Percentiles rank a stretch among this genome's conserved stretches.
phyloP scores from a whole-genome alignment of 2,329 filamentous ascomycete species.

The Cercospora sp. region DNA sequence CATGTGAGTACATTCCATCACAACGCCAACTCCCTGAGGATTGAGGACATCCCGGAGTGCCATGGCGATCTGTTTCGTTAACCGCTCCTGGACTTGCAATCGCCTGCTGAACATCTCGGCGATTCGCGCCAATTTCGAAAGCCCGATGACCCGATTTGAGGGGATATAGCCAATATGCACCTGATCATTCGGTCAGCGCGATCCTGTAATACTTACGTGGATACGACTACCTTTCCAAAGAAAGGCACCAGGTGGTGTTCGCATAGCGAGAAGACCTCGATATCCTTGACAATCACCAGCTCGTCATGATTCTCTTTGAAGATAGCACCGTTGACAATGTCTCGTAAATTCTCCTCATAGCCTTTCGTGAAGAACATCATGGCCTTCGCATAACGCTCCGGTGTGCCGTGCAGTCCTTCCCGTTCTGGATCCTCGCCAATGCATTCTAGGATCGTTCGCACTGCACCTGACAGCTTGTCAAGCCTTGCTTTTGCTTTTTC shows the following conservation, averaged over 20 bases:
- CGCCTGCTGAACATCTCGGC: slow-evolving; percentile 95
- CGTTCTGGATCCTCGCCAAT: slow-evolving; percentile 66
- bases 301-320: slow-evolving; percentile 98
- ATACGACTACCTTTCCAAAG: slow-evolving; percentile 72
- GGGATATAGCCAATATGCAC: slow-evolving; percentile 99
- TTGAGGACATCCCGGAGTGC: slow-evolving; percentile 91
- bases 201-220: not conserved
- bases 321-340: slow-evolving; percentile 89
- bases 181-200: slow-evolving; percentile 48
- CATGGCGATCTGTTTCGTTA: slow-evolving; percentile 94
- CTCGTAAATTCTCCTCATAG: slow-evolving; percentile 89
- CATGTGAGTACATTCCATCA: slow-evolving; percentile 94
- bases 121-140: slow-evolving; percentile 93
- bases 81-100: slow-evolving; percentile 91
- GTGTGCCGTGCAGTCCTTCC: slow-evolving; percentile 65
- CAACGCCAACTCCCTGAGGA: slow-evolving; percentile 91
- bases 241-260: slow-evolving; percentile 98
- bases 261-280: slow-evolving; percentile 90
- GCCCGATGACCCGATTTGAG: slow-evolving; percentile 82
- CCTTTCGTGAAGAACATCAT: slow-evolving; percentile 96
- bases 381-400: slow-evolving; percentile 88
- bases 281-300: slow-evolving; percentile 96
- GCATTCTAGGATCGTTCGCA: slow-evolving; percentile 65
- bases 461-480: slow-evolving; percentile 62
- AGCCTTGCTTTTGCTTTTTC: slow-evolving; percentile 60